Evolutionary conservation across 176 grass and related monocot species (phyloP), one percentile per base, ranked within the genome.

Genomic region (Neostapfia colusana): DNA sequence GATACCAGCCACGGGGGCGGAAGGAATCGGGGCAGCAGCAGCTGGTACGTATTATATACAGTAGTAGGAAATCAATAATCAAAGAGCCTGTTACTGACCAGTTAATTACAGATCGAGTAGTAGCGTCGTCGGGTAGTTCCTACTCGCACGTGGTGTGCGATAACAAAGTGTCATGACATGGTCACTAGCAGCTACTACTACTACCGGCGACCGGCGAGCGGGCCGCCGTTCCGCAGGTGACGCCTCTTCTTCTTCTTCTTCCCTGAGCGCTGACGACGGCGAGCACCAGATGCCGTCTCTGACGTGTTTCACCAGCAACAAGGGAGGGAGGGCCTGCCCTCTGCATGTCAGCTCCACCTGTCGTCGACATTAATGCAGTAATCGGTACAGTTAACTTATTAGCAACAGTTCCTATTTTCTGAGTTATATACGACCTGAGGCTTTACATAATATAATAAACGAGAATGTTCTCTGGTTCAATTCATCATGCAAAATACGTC

Each of bases 161-260:
- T 97, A 97, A 55, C 82, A 66, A 35, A 97, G 74, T 59, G 83
- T 72, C 90, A 97, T 97, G 66, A 97, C 80, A 83, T 91, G 81
- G 79, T 97, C 86, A 85, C 84, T 76, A 20, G 76, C 24, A 3
- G 59, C 15, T 31, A 31, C 2, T 0, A 64, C 15, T 31, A 31
- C 2, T 0, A 64, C 72, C 54, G 39, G 57, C 67, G 70, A 67
- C 38, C 28, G 49, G 24, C 77, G 55, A 58, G n/a, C n/a, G 1
- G 73, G 67, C 49, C 56, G 66, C 41, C 42, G 42, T 23, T 61
- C 68, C 42, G 55, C 45, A 10, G 43, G 56, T 28, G 38, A 13
- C 13, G 41, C 28, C 10, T 60, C 74, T 1, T 43, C 26, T 49
- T 81, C 28, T 6, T 60, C 74, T 1, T 43, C 26, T 49, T 81